Evolutionary conservation across 1,284 basidiomycete species (phyloP).

Genomic region (Trichosporon ovoides): DNA sequence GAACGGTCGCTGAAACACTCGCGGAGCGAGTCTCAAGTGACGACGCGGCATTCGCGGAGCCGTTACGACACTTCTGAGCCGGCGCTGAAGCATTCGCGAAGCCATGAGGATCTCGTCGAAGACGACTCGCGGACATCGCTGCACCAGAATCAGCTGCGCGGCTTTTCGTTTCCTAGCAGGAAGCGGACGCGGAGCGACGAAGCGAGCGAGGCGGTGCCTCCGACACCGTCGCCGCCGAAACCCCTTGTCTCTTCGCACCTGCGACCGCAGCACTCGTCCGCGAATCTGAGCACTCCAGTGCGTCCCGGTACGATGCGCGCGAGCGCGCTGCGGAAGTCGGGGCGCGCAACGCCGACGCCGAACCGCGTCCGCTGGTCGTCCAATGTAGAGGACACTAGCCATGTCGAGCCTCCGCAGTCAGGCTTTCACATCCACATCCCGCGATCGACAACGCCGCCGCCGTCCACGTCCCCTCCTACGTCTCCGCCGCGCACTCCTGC

Average conservation of each 20-base stretch:
- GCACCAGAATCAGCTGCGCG: not conserved
- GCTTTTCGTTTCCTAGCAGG: not conserved
- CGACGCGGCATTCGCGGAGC: not conserved
- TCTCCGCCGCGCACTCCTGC: not conserved
- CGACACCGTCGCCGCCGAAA: not conserved
- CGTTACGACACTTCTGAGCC: not conserved
- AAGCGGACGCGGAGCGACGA: not conserved
- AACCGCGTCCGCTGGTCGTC: constrained; percentile 8
- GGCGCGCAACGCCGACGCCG: not conserved
- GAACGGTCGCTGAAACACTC: not conserved
- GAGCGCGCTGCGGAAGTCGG: constrained; percentile 1
- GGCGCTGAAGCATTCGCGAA: not conserved
- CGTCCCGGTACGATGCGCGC: not conserved
- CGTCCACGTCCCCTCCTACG: not conserved
- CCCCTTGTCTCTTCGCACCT: not conserved
- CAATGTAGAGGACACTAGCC: not conserved
- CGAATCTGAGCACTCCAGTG: not conserved
- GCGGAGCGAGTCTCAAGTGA: not conserved
- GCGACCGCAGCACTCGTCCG: not conserved
- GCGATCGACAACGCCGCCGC: too few relatives aligned
- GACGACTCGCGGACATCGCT: not conserved
- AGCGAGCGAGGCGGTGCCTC: not conserved
- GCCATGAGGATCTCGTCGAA: not conserved
- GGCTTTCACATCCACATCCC: not conserved
- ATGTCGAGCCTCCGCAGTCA: not conserved